phyloP scores from a whole-genome alignment of 805 yeast genomes.

The Yarrowia sp. region DNA sequence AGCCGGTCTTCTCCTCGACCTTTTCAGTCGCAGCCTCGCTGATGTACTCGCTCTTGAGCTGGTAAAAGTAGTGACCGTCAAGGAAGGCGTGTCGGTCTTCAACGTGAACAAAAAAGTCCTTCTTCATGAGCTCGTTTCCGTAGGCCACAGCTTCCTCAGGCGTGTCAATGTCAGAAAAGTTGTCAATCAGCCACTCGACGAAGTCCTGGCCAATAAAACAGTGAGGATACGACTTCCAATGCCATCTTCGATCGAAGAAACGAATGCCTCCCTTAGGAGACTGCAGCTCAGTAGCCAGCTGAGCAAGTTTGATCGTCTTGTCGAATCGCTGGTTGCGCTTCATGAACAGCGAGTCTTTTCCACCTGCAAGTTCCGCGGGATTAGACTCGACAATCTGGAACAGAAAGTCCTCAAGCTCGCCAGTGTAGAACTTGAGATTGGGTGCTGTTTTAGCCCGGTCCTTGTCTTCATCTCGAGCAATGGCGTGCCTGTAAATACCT shows the following conservation, averaged over 20 bases:
- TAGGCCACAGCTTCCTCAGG: constrained; percentile 79
- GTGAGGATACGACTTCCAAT: constrained; percentile 69
- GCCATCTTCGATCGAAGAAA: constrained; percentile 85
- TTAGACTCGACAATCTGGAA: constrained; percentile 47
- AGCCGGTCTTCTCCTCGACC: neutral
- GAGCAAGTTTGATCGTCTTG: constrained; percentile 49
- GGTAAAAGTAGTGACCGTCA: constrained; percentile 92
- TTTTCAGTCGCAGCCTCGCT: constrained; percentile 25
- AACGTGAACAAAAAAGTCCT: constrained; percentile 75
- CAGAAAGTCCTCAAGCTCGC: constrained; percentile 68
- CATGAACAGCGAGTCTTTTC: constrained; percentile 41
- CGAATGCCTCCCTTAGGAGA: constrained; percentile 56
- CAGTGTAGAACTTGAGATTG: constrained; percentile 84
- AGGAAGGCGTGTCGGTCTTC: constrained; percentile 77
- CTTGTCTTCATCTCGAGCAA: constrained; percentile 47
- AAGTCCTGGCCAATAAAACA: constrained; percentile 84
- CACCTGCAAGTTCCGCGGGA: constrained; percentile 32
- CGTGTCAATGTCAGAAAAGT: constrained; percentile 73
- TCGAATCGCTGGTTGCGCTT: constrained; percentile 43
- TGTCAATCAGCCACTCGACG: constrained; percentile 79
- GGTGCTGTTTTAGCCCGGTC: constrained; percentile 36
- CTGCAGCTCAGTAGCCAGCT: constrained; percentile 65
- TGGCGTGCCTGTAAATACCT: constrained; percentile 57
- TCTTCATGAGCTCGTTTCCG: constrained; percentile 75
- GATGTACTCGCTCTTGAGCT: constrained; percentile 56